Evolutionary conservation across 2,329 filamentous ascomycete species (phyloP), one percentile per base, ranked within the genome.

Genomic region (Penicillium freii): DNA sequence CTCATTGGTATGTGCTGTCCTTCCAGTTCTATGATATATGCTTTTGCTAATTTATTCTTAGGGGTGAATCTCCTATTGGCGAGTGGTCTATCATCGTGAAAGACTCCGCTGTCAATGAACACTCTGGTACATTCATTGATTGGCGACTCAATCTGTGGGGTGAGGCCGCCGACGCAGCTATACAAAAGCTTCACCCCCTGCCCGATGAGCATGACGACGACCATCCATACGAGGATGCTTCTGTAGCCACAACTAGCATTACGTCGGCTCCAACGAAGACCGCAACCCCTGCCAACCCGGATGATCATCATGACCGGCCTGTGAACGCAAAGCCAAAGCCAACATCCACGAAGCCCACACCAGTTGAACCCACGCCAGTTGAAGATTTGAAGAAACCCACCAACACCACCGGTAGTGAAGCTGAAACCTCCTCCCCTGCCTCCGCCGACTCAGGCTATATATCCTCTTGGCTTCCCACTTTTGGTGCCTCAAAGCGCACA

Each of bases 131-230:
- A 10, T 95, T 97, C 68, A 82, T 87, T 46, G 93, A 99, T 77
- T 99, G 92, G 91, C 90, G 90, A 68, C 81, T 99, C 57, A 95
- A 93, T 72, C 83, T 99, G 4, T 99, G 92, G 91, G 94, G 94
- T 60, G 92, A 97, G 74, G 82, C 84, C 58, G 90, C 91, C 65
- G 90, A 97, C 70, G 82, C 85, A 36, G 79, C 82, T 49, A 90
- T 89, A 71, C 88, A 92, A 51, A 82, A 77, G 8, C 80, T 89
- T 5, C 84, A 95, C 17, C 93, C 94, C 8, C 84, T 97, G 79
- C 94, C 94, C 0, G 86, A 84, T 6, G 89, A 89, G 49, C 80
- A 91, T 45, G 93, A 97, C 62, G 91, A 97, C 69, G 87, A 89
- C 57, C 86, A 96, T 68, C 90, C 92, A 72, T 87, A 88, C 64